phyloP scores from a whole-genome alignment of 345 rosid genomes.

The thale cress (Arabidopsis thaliana) region TAIR10.1 NC_003076.8:1025001-1025500 shows the following conservation, averaged over 20 bases:
- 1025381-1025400: conserved; percentile 28
- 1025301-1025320: conserved; percentile 56
- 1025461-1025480: conserved; percentile 10
- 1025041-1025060: not conserved
- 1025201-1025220: not conserved
- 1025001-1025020: not conserved
- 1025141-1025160: not conserved
- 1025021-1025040: not conserved
- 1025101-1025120: conserved; percentile 56
- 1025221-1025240: conserved; percentile 8
- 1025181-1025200: conserved; percentile 1
- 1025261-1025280: conserved; percentile 11
- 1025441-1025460: not conserved
- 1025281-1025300: not conserved
- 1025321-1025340: conserved; percentile 67
- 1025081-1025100: conserved; percentile 73
- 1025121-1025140: not conserved
- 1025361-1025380: conserved; percentile 76
- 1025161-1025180: not conserved
- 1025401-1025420: conserved; percentile 6
- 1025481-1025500: conserved; percentile 6
- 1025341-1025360: conserved; percentile 78
- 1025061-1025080: conserved; percentile 70
- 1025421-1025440: not conserved
- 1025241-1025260: conserved; percentile 22